Conservation (phyloP, 306 rosid species). For the Bauhinia variegata region DNA sequence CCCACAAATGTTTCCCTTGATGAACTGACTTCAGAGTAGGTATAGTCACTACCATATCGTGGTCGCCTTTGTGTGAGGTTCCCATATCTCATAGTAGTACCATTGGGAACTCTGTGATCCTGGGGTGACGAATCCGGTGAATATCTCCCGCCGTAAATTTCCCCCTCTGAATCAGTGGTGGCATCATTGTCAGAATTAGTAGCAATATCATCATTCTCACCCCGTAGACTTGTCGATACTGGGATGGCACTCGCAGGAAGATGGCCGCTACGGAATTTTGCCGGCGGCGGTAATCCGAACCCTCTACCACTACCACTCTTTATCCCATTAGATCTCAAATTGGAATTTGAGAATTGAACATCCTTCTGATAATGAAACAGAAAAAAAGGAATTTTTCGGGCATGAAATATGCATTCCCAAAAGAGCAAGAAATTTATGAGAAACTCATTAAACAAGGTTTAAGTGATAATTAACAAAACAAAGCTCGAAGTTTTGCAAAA, state of each 20-base stretch:
- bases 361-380: constrained; percentile 54
- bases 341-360: constrained; percentile 42
- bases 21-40: constrained; percentile 86
- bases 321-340: constrained; percentile 52
- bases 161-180: constrained; percentile 72
- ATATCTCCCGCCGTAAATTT: constrained; percentile 68
- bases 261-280: constrained; percentile 92
- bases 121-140: constrained; percentile 87
- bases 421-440: neutral
- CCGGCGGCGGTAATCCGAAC: constrained; percentile 76
- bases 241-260: constrained; percentile 77
- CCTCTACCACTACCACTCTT: constrained; percentile 61
- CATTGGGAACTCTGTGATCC: constrained; percentile 51
- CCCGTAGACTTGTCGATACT: constrained; percentile 41
- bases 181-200: constrained; percentile 73
- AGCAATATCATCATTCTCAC: constrained; percentile 52
- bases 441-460: constrained; percentile 34
- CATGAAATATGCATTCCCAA: constrained; percentile 1
- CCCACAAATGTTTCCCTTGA: constrained; percentile 79
- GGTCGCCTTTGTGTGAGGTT: constrained; percentile 43
- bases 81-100: constrained; percentile 46
- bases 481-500: neutral
- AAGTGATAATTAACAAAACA: constrained; percentile 5
- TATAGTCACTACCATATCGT: constrained; percentile 61
- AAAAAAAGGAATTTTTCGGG: constrained; percentile 27